These are phyloP conservation scores for Lactarius tabidus DNA, from an alignment of 768 basidiomycete genomes.

Conservation along the genomic window DNA sequence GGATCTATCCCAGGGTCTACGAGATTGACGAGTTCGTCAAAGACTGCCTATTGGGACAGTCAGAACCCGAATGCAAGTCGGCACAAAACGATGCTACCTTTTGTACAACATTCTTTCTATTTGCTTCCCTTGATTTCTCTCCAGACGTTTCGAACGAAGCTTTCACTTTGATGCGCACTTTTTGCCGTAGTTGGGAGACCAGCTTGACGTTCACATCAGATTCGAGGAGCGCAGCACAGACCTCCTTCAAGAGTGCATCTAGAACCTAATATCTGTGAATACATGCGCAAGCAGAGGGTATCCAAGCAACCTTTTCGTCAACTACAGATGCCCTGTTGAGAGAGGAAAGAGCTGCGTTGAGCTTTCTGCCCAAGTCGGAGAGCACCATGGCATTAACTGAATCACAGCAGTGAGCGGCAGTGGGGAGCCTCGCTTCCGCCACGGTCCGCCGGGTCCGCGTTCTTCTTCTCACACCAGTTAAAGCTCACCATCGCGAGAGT, in stretches of 20 bases:
- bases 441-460: constrained; percentile 3
- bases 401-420: constrained; percentile 24
- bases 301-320: constrained; percentile 75
- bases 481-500: no score
- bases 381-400: constrained; percentile 68
- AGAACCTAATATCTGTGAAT: constrained; percentile 59
- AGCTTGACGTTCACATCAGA: constrained; percentile 98
- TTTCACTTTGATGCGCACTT: constrained; percentile 89
- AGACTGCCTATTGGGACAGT: constrained; percentile 64
- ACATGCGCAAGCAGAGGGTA: neutral
- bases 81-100: constrained; percentile 50
- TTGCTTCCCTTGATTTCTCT: constrained; percentile 75
- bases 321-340: constrained; percentile 82
- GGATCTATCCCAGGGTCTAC: constrained; percentile 96
- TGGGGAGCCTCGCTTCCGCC: neutral
- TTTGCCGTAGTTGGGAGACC: constrained; percentile 78
- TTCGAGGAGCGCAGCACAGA: constrained; percentile 89
- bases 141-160: constrained; percentile 63
- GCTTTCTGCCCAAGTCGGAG: constrained; percentile 88
- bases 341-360: constrained; percentile 90
- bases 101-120: constrained; percentile 85
- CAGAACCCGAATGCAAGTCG: neutral
- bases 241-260: constrained; percentile 91
- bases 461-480: constrained; percentile 2
- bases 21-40: constrained; percentile 90